phyloP scores from a whole-genome alignment of 768 basidiomycete species.

The Tulasnella sp. region DNA sequence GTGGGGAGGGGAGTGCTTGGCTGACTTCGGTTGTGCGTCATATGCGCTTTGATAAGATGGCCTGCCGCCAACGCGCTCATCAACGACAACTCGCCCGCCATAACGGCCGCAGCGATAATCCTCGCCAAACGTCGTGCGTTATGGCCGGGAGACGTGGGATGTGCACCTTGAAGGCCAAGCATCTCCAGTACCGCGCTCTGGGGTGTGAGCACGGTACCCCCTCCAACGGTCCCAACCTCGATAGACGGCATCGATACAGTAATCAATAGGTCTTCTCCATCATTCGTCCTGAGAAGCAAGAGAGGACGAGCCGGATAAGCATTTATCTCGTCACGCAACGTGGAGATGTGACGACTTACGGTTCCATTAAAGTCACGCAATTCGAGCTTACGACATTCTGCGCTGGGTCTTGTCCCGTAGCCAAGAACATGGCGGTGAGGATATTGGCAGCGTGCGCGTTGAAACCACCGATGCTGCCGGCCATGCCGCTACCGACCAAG shows the following conservation, averaged over 20 bases:
- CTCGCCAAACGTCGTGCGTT: constrained; percentile 85
- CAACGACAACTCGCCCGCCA: constrained; percentile 93
- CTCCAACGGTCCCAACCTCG: constrained; percentile 96
- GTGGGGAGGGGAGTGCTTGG: constrained; percentile 56
- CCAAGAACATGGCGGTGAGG: constrained; percentile 86
- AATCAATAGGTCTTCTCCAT: constrained; percentile 81
- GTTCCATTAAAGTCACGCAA: constrained; percentile 98
- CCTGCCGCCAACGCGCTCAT: constrained; percentile 89
- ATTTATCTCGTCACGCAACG: background rate
- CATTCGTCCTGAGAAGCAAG: constrained; percentile 49
- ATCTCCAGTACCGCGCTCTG: constrained; percentile 85
- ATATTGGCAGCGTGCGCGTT: constrained; percentile 99
- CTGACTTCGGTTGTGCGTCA: constrained; percentile 81
- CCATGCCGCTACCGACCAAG: constrained; percentile 93
- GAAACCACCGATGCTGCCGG: constrained; percentile 93
- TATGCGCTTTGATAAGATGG: constrained; percentile 85
- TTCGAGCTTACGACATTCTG: constrained; percentile 98
- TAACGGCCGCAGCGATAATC: constrained; percentile 82
- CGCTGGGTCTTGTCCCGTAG: constrained; percentile 96
- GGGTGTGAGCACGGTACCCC: constrained; percentile 84
- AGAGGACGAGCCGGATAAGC: constrained; percentile 7
- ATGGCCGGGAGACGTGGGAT: constrained; percentile 71
- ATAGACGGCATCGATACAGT: constrained; percentile 98
- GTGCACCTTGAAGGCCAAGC: constrained; percentile 86
- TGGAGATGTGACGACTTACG: constrained; percentile 40